Percentiles rank a stretch among this genome's conserved stretches.
phyloP scores from a whole-genome alignment of 257 asterid genomes.

The Scutellaria barbata region DNA sequence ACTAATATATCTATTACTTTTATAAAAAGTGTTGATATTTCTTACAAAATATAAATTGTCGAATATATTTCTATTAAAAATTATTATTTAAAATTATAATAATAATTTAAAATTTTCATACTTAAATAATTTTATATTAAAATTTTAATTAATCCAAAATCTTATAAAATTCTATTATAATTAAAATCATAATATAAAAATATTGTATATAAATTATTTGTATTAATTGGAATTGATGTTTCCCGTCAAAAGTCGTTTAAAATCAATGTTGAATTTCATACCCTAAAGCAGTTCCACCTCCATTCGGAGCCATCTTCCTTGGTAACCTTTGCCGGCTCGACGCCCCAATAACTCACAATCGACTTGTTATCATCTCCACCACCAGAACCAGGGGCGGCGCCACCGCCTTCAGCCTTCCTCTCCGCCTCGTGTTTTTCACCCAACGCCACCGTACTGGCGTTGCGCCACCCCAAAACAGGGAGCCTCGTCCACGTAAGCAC shows the following conservation, averaged over 20 bases:
- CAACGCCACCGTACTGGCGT: constrained; percentile 55
- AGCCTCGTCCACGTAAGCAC: constrained; percentile 42
- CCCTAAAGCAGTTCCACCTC: constrained; percentile 81
- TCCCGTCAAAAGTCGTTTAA: too few species aligned
- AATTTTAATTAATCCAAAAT: too few species aligned
- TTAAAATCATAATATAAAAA: too few species aligned
- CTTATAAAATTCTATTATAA: too few species aligned
- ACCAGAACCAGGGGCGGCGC: constrained; percentile 27
- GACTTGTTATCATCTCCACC: constrained; percentile 37
- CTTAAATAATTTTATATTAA: too few species aligned
- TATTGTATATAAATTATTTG: too few species aligned
- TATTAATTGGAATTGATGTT: too few species aligned
- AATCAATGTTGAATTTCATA: constrained; percentile 19
- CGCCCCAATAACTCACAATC: constrained; percentile 76
- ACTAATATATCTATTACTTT: not conserved
- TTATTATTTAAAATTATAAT: too few species aligned
- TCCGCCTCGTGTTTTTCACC: constrained; percentile 49
- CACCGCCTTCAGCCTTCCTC: constrained; percentile 25
- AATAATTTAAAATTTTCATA: too few species aligned
- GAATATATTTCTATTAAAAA: too few species aligned
- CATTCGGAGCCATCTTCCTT: constrained; percentile 79
- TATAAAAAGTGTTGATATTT: too few species aligned
- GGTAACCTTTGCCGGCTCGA: constrained; percentile 51
- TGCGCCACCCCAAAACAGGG: constrained; percentile 42
- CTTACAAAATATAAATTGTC: too few species aligned